These are phyloP conservation scores for Penicillium chermesinum DNA, from an alignment of 495 filamentous ascomycete genomes.

Conservation along the genomic window DNA sequence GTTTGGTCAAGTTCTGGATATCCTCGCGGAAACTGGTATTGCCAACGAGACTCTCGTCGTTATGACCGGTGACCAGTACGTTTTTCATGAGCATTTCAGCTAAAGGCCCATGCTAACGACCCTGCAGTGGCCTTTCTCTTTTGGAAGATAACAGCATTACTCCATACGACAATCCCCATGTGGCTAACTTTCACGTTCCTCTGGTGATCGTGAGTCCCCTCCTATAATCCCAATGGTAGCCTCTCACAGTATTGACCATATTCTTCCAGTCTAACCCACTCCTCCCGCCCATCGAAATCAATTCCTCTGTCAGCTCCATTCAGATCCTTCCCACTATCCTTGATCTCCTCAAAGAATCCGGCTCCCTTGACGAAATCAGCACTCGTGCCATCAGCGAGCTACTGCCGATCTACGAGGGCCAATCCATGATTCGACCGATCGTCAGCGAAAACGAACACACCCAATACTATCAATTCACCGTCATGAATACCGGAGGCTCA, in stretches of 20 bases:
- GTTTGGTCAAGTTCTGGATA: constrained; percentile 30
- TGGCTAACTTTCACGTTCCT: constrained; percentile 47
- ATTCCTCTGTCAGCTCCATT: constrained; percentile 38
- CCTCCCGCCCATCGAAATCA: constrained; percentile 38
- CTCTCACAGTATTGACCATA: background rate
- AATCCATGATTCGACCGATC: constrained; percentile 41
- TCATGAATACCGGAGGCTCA: constrained; percentile 44
- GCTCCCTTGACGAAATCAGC: constrained; percentile 31
- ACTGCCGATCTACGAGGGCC: constrained; percentile 42
- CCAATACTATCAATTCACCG: constrained; percentile 39
- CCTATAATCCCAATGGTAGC: background rate
- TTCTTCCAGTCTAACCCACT: constrained; percentile 33
- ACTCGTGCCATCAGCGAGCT: constrained; percentile 29
- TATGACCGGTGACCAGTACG: constrained; percentile 42
- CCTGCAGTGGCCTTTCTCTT: constrained; percentile 34
- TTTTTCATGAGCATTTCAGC: background rate
- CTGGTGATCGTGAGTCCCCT: constrained; percentile 32
- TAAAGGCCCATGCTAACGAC: constrained; percentile 2
- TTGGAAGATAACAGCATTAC: constrained; percentile 40
- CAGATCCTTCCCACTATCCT: constrained; percentile 48
- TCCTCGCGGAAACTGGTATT: constrained; percentile 38
- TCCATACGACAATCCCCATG: constrained; percentile 47
- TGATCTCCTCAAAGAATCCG: constrained; percentile 43
- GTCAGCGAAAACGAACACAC: constrained; percentile 28
- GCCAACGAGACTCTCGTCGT: constrained; percentile 41